Evolutionary conservation across 352 stramenopile species (phyloP), one percentile per base, ranked within the genome.

Genomic region (Phytophthora sp.): DNA sequence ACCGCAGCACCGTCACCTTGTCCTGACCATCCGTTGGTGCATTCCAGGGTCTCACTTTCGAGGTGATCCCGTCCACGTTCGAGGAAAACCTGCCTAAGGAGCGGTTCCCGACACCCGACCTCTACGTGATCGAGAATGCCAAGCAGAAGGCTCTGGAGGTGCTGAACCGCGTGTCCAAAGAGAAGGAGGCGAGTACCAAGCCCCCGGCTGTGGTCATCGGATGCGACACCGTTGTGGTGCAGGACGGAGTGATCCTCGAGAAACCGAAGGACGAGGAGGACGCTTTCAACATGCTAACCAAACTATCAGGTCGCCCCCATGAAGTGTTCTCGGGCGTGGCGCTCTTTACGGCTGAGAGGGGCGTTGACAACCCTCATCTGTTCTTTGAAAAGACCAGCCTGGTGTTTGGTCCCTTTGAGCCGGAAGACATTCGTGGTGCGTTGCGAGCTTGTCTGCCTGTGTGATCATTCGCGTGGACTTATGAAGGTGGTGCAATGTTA

Each of bases 261-360:
- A 98, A 98, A 68, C 91, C 92, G 15, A 66, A 72, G 38, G 87
- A 96, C 48, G 77, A 94, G 35, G 52, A 91, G 10, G 77, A 96
- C 32, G 92, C 92, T 10, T 88, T 92, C 31, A 51, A 63, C 20
- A 97, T 94, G 80, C 74, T 98, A 7, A 76, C 48, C 12, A 76
- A 73, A 28, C 71, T 97, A 26, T 95, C 90, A 9, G 73, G 65
- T 30, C 69, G 72, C 11, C 77, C 77, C 6, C 91, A 97, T 61
- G 72, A 95, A 10, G 92, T 97, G 21, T 95, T 94, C 65, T 96
- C 87, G 2, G 92, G 89, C 20, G 86, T 97, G n/a, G 84, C 87
- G 4, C 45, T 98, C 20, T 85, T 89, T 37, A 80, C 81, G 20
- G 57, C 73, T 7, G 28, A 74, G 46, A 64, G 74, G 17, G 80